Evolutionary conservation across 345 rosid species (phyloP), one percentile per base, ranked within the genome.

Genomic region (Rhodamnia argentea): DNA sequence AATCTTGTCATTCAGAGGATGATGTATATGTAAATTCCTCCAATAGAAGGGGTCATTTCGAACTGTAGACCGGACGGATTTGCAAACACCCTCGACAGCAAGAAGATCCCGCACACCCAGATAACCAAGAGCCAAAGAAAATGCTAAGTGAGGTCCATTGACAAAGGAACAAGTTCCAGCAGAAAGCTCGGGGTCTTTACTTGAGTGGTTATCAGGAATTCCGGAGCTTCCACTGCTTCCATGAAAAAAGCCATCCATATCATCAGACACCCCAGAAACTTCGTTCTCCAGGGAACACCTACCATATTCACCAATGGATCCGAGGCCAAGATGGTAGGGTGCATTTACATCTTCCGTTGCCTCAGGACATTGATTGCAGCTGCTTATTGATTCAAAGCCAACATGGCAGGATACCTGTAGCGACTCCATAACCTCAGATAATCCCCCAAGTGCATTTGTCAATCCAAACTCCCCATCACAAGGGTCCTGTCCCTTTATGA

Each of bases 1-100:
- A 32, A 97, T 91, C 92, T 93, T 96, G 88, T 97, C 99, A 84
- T 88, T 97, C 91, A 94, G 87, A 2, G 99, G 99, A 60, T 91
- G 96, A 78, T 87, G 93, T 50, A 98, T 90, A 90, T 96, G 97
- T 84, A 96, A 88, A 88, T 86, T 94, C 84, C 90, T 94, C 99
- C 99, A 98, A 82, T 95, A 85, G 8, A 94, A 88, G 47, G 96
- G 86, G 75, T 98, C 99, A 89, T 84, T 94, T 57, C 86, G 91
- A 82, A 96, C 94, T 2, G 87, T 87, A 22, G 87, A 85, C 59
- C 83, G 93, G 82, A 96, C 85, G 18, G 96, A 93, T 87, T 88
- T 92, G 93, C 97, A 94, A 86, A 94, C 98, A 83, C 86, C 89
- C 88, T 94, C 96, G 11, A 92, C 94, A 13, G 87, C 87, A 26